These are phyloP conservation scores for Nicotiana benthamiana DNA, from an alignment of 257 asterid species.

Conservation along the genomic window DNA sequence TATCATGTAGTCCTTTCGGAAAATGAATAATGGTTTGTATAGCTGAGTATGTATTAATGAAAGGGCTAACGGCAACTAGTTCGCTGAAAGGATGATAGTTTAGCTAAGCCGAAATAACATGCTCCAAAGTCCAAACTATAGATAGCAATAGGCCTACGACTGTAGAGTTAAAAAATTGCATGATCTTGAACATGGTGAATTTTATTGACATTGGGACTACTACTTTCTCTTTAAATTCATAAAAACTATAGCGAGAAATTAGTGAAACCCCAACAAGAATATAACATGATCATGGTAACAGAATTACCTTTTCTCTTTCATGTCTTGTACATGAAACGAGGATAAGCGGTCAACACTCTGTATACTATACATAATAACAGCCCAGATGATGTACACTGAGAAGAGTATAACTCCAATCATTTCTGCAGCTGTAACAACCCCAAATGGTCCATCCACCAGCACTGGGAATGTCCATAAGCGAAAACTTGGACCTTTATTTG, in stretches of 20 bases:
- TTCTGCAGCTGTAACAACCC: slow-evolving; percentile 86
- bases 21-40: background rate
- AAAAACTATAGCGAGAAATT: background rate
- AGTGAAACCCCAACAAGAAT: background rate
- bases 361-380: slow-evolving; percentile 32
- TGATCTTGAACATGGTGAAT: background rate
- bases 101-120: background rate
- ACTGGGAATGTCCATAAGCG: slow-evolving; percentile 84
- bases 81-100: background rate
- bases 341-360: slow-evolving; percentile 25
- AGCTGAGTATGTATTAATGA: background rate
- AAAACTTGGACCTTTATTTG: slow-evolving; percentile 25
- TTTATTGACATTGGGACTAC: background rate
- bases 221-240: background rate
- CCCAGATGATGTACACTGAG: slow-evolving; percentile 47
- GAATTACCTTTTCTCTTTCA: slow-evolving; percentile 33
- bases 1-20: background rate
- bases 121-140: background rate
- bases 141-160: background rate
- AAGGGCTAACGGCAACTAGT: background rate
- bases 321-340: slow-evolving; percentile 14
- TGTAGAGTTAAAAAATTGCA: background rate
- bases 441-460: slow-evolving; percentile 75
- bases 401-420: slow-evolving; percentile 51
- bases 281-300: background rate